A percentile compares a stretch with the other conserved stretches of the same genome.
These are phyloP conservation scores for Moesziomyces antarcticus DNA, from an alignment of 1,284 basidiomycete species.

Conservation along the genomic window DNA sequence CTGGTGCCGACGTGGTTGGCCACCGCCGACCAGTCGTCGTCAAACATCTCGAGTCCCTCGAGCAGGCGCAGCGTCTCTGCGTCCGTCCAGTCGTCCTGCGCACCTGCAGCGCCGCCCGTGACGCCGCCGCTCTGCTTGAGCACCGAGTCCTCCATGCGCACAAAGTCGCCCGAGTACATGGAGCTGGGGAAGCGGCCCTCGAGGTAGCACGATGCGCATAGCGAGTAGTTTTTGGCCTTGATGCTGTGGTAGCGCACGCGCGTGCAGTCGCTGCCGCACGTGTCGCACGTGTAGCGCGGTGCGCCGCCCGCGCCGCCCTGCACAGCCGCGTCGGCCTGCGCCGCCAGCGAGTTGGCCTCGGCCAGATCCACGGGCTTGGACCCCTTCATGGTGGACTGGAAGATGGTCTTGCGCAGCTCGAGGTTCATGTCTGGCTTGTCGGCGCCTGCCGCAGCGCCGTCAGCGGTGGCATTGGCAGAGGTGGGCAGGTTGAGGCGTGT, in stretches of 20 bases:
- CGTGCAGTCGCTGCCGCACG: slow-evolving; percentile 93
- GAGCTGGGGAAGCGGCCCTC: slow-evolving; percentile 94
- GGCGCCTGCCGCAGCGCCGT: slow-evolving; percentile 74
- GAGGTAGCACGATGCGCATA: slow-evolving; percentile 78
- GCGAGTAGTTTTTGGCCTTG: slow-evolving; percentile 85
- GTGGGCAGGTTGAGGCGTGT: slow-evolving; percentile 30
- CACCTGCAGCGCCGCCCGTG: slow-evolving; percentile 70
- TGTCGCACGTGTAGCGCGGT: slow-evolving; percentile 82
- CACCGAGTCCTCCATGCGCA: slow-evolving; percentile 76
- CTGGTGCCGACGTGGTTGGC: slow-evolving; percentile 91
- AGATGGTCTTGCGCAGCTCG: slow-evolving; percentile 64
- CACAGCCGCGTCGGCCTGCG: slow-evolving; percentile 71
- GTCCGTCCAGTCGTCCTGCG: slow-evolving; percentile 85
- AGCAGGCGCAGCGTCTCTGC: slow-evolving; percentile 88
- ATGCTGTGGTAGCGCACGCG: slow-evolving; percentile 88
- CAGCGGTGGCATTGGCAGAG: slow-evolving; percentile 15
- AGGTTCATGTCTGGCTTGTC: slow-evolving; percentile 69
- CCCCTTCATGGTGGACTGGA: slow-evolving; percentile 64
- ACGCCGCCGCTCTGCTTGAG: slow-evolving; percentile 70
- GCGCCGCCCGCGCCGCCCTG: slow-evolving; percentile 70
- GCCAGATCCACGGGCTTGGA: slow-evolving; percentile 59
- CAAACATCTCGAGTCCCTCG: slow-evolving; percentile 96
- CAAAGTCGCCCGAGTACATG: slow-evolving; percentile 98
- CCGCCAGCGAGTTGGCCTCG: slow-evolving; percentile 60
- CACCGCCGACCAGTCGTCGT: slow-evolving; percentile 94